Evolutionary conservation across 2,329 filamentous ascomycete species (phyloP).

Genomic region (Biscogniauxia marginata): DNA sequence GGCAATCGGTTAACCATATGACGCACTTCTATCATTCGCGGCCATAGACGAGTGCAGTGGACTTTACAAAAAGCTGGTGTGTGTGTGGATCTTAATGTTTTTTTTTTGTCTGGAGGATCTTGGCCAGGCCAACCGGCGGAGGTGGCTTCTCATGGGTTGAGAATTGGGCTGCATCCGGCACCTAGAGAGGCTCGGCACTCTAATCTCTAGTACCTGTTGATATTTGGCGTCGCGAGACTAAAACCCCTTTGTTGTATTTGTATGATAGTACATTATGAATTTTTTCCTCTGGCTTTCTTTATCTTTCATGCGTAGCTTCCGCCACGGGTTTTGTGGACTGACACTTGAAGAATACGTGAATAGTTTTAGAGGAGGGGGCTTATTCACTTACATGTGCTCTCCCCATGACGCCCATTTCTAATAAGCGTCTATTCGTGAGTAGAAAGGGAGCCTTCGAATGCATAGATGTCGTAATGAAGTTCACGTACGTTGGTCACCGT

Average conservation of each 20-base stretch:
- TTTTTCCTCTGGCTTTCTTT: constrained; percentile 4
- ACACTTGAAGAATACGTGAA: too few species aligned
- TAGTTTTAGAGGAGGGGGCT: too few species aligned
- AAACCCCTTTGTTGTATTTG: constrained; percentile 20
- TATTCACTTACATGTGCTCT: too few species aligned
- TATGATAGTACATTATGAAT: constrained; percentile 30
- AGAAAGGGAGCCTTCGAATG: too few species aligned
- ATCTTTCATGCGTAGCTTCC: too few species aligned
- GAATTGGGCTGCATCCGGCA: constrained; percentile 9
- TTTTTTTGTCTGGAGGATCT: constrained; percentile 17
- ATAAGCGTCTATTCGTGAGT: too few species aligned
- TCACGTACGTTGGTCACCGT: too few species aligned
- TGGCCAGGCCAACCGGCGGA: constrained; percentile 9
- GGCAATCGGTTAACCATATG: background rate
- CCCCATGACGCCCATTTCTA: too few species aligned
- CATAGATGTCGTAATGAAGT: too few species aligned
- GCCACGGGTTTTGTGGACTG: too few species aligned
- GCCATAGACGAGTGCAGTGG: constrained; percentile 11
- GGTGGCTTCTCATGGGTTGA: constrained; percentile 2
- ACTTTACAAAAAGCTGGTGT: constrained; percentile 13
- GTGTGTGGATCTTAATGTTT: constrained; percentile 15
- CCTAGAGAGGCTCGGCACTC: constrained; percentile 4
- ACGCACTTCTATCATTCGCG: background rate
- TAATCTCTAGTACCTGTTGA: constrained; percentile 13
- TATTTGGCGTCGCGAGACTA: constrained; percentile 13